phyloP scores from a whole-genome alignment of 495 filamentous ascomycete genomes.

The Aspergillus leporis region DNA sequence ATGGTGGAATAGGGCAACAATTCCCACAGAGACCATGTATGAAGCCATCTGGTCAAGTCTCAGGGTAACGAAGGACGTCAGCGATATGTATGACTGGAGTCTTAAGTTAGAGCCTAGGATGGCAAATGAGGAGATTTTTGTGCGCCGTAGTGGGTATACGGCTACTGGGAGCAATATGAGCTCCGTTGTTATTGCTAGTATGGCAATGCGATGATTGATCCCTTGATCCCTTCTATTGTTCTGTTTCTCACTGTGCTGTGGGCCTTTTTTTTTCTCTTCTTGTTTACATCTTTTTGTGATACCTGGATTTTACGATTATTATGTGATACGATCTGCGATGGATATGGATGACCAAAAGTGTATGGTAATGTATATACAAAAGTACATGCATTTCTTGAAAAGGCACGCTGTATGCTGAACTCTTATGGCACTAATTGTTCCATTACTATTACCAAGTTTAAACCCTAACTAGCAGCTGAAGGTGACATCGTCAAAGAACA shows the following conservation, averaged over 20 bases:
- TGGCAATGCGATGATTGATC: slow-evolving; percentile 18
- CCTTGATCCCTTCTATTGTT: not conserved
- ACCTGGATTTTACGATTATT: too few relatives aligned
- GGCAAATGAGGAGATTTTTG: slow-evolving; percentile 71
- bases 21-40: not conserved
- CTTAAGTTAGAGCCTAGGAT: slow-evolving; percentile 83
- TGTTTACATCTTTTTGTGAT: not conserved
- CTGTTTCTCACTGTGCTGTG: not conserved
- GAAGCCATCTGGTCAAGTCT: slow-evolving; percentile 53
- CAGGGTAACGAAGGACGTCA: slow-evolving; percentile 79
- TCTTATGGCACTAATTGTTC: too few relatives aligned
- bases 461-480: too few relatives aligned
- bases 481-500: too few relatives aligned
- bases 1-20: not conserved
- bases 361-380: too few relatives aligned
- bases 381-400: too few relatives aligned
- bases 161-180: slow-evolving; percentile 48
- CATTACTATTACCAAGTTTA: too few relatives aligned
- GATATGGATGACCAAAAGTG: too few relatives aligned
- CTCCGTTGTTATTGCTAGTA: slow-evolving; percentile 29
- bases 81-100: slow-evolving; percentile 92
- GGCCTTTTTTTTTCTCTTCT: not conserved
- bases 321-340: too few relatives aligned
- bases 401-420: too few relatives aligned
- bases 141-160: slow-evolving; percentile 37